A percentile compares a stretch with the other conserved stretches of the same genome.
Conservation (phyloP, 1,284 basidiomycete genomes). For the Rhodotorula glutinis region DNA sequence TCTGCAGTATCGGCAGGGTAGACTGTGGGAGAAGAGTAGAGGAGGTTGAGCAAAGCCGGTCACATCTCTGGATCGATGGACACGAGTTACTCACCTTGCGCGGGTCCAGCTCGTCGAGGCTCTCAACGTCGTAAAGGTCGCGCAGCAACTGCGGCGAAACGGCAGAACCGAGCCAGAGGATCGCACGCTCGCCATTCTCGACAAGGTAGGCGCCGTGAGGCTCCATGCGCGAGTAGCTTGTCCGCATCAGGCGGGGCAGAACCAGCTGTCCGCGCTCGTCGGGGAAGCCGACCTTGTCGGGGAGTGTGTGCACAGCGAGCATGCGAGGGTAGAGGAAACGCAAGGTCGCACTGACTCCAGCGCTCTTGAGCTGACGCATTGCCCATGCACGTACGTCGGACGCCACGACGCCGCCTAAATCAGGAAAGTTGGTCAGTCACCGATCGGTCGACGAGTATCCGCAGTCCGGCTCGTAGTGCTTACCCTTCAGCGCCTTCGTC, state of each 20-base stretch:
- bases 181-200: slow-evolving; percentile 85
- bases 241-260: slow-evolving; percentile 76
- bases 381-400: slow-evolving; percentile 90
- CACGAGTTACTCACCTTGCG: slow-evolving; percentile 59
- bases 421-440: not conserved
- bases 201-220: slow-evolving; percentile 86
- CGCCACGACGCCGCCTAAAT: slow-evolving; percentile 58
- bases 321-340: slow-evolving; percentile 85
- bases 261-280: slow-evolving; percentile 59
- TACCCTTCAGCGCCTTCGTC: slow-evolving; percentile 86
- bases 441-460: not conserved
- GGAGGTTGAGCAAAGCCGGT: not conserved
- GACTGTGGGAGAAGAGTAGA: slow-evolving; percentile 52
- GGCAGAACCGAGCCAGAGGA: slow-evolving; percentile 85
- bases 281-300: slow-evolving; percentile 68
- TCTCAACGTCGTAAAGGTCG: slow-evolving; percentile 83
- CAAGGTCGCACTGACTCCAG: slow-evolving; percentile 67
- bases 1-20: slow-evolving; percentile 68
- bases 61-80: not conserved
- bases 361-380: slow-evolving; percentile 69
- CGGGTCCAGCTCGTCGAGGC: slow-evolving; percentile 68
- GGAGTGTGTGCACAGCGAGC: slow-evolving; percentile 81
- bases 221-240: slow-evolving; percentile 84
- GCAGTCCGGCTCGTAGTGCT: not conserved
- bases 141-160: slow-evolving; percentile 76